Conservation (phyloP, 345 rosid genomes). For the Populus nigra region DNA sequence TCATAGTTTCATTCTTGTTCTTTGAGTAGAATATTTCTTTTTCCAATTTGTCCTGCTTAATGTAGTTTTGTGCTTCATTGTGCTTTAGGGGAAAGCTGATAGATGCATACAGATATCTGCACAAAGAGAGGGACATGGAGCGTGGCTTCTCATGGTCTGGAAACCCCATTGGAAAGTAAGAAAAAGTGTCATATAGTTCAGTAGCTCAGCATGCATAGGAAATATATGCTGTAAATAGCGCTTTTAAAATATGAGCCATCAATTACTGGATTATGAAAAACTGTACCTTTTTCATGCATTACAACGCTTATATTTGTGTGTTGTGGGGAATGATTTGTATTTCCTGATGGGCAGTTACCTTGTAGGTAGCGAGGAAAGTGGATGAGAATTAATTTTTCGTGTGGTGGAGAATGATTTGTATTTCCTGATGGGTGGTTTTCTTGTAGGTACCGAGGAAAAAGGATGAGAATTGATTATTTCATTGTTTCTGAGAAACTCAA, state of each 20-base stretch:
- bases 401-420: not conserved
- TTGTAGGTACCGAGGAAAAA: slow-evolving; percentile 83
- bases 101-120: slow-evolving; percentile 79
- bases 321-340: not conserved
- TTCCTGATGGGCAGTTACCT: slow-evolving; percentile 8
- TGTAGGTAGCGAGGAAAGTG: slow-evolving; percentile 84
- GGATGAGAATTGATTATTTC: slow-evolving; percentile 91
- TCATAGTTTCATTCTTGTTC: not conserved
- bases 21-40: not conserved
- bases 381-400: slow-evolving; percentile 65
- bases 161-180: slow-evolving; percentile 87
- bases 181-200: not conserved
- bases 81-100: slow-evolving; percentile 74
- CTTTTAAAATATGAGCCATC: not conserved
- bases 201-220: not conserved
- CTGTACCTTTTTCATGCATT: not conserved
- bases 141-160: slow-evolving; percentile 97
- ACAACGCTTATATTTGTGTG: not conserved
- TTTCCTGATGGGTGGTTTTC: slow-evolving; percentile 5
- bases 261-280: not conserved
- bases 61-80: slow-evolving; percentile 3
- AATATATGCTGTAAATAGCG: not conserved
- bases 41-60: not conserved
- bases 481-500: slow-evolving; percentile 67
- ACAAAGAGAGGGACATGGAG: slow-evolving; percentile 85